Conservation (phyloP, 1,284 basidiomycete species). For the Ustilago xerochloae region DNA sequence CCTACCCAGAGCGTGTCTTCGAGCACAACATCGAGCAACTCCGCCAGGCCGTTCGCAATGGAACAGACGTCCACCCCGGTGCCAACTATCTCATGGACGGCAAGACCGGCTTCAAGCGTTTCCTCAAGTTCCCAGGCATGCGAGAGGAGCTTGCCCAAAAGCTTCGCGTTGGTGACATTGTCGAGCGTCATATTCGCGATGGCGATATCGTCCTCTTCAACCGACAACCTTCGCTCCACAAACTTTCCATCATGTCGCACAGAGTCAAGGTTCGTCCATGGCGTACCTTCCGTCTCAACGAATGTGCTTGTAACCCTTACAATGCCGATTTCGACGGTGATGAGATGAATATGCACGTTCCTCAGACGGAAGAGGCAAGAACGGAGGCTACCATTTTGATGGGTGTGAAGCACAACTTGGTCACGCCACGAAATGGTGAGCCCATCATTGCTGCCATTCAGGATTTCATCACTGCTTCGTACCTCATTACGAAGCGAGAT, state of each 20-base stretch:
- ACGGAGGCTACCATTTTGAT: constrained; percentile 98
- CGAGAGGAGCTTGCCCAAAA: constrained; percentile 74
- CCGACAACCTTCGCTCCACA: constrained; percentile 95
- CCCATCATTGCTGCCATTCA: constrained; percentile 67
- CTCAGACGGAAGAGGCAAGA: constrained; percentile 97
- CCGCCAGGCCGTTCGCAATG: constrained; percentile 84
- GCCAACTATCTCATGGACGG: constrained; percentile 86
- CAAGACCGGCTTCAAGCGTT: constrained; percentile 79
- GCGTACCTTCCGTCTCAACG: constrained; percentile 96
- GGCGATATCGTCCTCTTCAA: constrained; percentile 99
- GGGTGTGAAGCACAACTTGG: constrained; percentile 96
- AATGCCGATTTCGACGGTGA: constrained; percentile 99
- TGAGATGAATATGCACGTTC: constrained; percentile 99
- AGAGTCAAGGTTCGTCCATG: constrained; percentile 94
- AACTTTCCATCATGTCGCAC: constrained; percentile 89
- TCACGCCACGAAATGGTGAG: constrained; percentile 72
- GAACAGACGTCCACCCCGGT: constrained; percentile 90
- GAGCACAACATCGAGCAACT: constrained; percentile 86
- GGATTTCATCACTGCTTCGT: constrained; percentile 75
- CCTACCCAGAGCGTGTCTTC: constrained; percentile 96
- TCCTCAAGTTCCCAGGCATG: constrained; percentile 64
- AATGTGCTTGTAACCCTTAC: constrained; percentile 99
- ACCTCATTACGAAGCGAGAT: constrained; percentile 90
- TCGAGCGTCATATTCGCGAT: constrained; percentile 93
- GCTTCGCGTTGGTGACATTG: constrained; percentile 83